Base-by-base conservation (phyloP, 169 alveolate genomes). In the Theileria parva region DNA sequence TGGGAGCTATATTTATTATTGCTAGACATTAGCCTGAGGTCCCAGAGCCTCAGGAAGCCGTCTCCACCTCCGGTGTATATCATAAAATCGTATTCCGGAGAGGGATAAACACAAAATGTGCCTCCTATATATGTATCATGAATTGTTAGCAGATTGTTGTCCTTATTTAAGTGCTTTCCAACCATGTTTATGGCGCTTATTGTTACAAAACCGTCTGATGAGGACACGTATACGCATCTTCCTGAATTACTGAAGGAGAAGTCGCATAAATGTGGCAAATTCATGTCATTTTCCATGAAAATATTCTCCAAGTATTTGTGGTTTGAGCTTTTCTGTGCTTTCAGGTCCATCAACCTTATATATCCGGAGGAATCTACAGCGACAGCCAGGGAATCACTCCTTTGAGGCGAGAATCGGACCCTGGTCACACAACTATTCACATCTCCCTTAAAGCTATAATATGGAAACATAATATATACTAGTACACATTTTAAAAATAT, bases 31-130 rank as follows among this genome's bases (percentile, higher is more conserved):
- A 89, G 78, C 55, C 94, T 81, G 50, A 83, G 55, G 74, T 89
- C 94, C 94, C 94, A 89, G n/a, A 83, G 66, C 73, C 83, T 81
- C 53, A 89, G 65, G 70, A 80, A 34, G n/a, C 94, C 94, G 74
- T 89, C 94, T 12, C 94, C 91, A 17, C 94, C 94, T n/a, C 94
- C 94, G 55, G 86, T 74, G 71, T 86, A 89, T 27, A 78, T 61
- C 61, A 86, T 79, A 84, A 78, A 89, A 51, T 86, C 87, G 79
- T 79, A 84, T 66, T 68, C 84, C 63, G 76, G 87, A 55, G 86
- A 85, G 55, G 80, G 83, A 72, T 50, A 61, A 57, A 74, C 86
- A 65, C 78, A 77, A 70, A 71, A 80, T 50, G 79, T 86, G 74
- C 73, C 87, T 74, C 86, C 91, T 68, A 48, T 88, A 72, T 77